Base-by-base conservation (phyloP, 116 monocot genomes). In the Posidonia oceanica region DNA sequence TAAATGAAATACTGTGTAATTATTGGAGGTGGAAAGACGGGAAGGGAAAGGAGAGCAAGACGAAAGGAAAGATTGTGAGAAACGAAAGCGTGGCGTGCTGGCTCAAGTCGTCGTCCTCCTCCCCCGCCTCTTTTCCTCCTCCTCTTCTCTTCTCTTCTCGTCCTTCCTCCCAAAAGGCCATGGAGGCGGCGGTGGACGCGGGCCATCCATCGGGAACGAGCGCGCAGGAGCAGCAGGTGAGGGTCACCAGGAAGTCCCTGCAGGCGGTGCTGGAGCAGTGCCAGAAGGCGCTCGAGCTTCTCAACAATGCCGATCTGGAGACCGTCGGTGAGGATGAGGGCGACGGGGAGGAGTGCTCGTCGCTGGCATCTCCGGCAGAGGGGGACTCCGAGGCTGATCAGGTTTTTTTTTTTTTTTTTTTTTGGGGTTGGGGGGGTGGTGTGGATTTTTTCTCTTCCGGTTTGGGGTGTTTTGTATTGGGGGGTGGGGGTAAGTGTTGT, bases 251-350 rank as follows among this genome's bases (percentile, higher is more conserved):
- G 72, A 72, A 62, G 72, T 37, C 61, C 23, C 62, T 72, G 41
- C 61, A 72, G 22, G 52, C 62, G 14, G 61, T 72, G 61, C 62
- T 72, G 23, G 72, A 72, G 72, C 61, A 72, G 72, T 72, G 72
- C 72, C 72, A 72, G 72, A 41, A 39, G 48, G 37, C 72, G 14
- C 72, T 72, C 36, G 61, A 63, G 40, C 62, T 61, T 20, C 61
- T 72, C 22, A 20, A 52, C 14, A 58, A 61, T 29, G 51, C 72
- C 36, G 72, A 72, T 23, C 61, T 72, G 20, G 38, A 44, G 53
- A 53, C 36, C 8, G 39, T 39, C n/a, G 21, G 0, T 4, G 57
- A 39, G 14, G 58, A 55, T 54, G 71, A 8, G 72, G 61, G 20
- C 18, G 4, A 29, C 16, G 18, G 48, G 20, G 52, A 59, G 61